Evolutionary conservation across 306 rosid genomes (phyloP), one percentile per base, ranked within the genome.

Genomic region (Begonia loranthoides): DNA sequence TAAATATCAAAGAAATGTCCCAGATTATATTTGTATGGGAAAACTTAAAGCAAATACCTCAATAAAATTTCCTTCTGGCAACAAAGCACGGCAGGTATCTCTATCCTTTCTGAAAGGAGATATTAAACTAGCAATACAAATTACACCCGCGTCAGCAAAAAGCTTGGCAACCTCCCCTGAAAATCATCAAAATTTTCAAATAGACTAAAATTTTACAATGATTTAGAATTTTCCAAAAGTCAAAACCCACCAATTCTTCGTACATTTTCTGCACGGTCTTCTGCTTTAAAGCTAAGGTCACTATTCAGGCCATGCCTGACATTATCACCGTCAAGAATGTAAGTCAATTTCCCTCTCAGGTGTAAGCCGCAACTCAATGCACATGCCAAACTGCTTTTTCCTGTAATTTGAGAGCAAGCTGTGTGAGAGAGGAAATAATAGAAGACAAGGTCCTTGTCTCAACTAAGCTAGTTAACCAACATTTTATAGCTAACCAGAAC

Each of bases 321-420:
- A 64, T 86, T 82, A 68, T 86, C 95, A 56, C 95, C 95, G 60
- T 86, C 95, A 61, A 86, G 95, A 53, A 81, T 63, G 61, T 86
- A 86, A 22, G 95, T 76, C 48, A 86, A 66, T 59, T 79, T 86
- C 38, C 85, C 93, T 68, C 64, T 79, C 7, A 64, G 53, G 59
- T 86, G 56, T 45, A 86, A 73, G 56, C 76, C 88, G 54, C 81
- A 74, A 62, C 88, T 75, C 39, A 82, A 40, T 45, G 88, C 68
- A 69, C 86, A 86, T 5, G 95, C 88, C 60, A 86, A 55, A n/a
- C 88, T 82, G 71, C 88, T 86, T 75, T 86, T 86, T 66, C 95
- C 95, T 86, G 60, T 60, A 41, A 62, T 45, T 51, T 51, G 41
- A 72, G 55, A 55, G 22, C 22, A 74, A 63, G 55, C 72, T 56